Evolutionary conservation across 140 eudicot species (phyloP).

Genomic region (Anethum foeniculum): DNA sequence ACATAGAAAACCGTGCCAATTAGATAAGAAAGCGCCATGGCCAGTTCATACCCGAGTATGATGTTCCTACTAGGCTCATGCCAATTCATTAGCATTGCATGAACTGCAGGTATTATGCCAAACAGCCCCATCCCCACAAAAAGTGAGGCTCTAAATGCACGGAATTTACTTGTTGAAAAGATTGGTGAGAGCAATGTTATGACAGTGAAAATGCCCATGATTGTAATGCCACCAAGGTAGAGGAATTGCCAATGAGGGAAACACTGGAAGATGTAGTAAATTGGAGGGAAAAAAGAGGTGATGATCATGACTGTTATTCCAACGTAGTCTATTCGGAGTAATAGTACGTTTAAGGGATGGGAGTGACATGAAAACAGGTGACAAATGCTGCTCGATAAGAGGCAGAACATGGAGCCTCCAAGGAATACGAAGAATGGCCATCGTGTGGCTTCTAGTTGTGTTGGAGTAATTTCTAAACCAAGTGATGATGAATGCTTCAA

Average conservation of each 20-base stretch:
- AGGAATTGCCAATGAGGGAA: slow-evolving; percentile 61
- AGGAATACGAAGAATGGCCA: slow-evolving; percentile 91
- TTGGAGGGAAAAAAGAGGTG: slow-evolving; percentile 93
- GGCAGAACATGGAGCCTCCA: slow-evolving; percentile 89
- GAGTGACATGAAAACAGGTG: slow-evolving; percentile 98
- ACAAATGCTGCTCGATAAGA: slow-evolving; percentile 76
- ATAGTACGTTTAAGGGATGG: slow-evolving; percentile 39
- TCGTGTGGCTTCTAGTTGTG: slow-evolving; percentile 29
- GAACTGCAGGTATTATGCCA: slow-evolving; percentile 73
- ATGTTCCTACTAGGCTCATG: slow-evolving; percentile 56
- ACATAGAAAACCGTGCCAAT: slow-evolving; percentile 82
- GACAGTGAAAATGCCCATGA: slow-evolving; percentile 67
- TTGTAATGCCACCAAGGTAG: slow-evolving; percentile 68
- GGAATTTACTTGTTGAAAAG: slow-evolving; percentile 54
- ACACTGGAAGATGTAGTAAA: slow-evolving; percentile 83
- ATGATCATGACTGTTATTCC: slow-evolving; percentile 89
- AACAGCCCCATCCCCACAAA: slow-evolving; percentile 84
- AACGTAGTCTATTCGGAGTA: slow-evolving; percentile 64
- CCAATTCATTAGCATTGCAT: slow-evolving; percentile 65
- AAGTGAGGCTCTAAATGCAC: slow-evolving; percentile 57
- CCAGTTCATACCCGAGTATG: slow-evolving; percentile 54
- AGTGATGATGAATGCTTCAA: slow-evolving; percentile 33
- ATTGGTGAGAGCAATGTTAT: slow-evolving; percentile 64
- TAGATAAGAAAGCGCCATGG: slow-evolving; percentile 74
- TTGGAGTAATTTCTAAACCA: slow-evolving; percentile 25